Percentiles rank a stretch among this genome's conserved stretches.
Conservation (phyloP, 768 basidiomycete genomes). For the Tricholoma matsutake region DNA sequence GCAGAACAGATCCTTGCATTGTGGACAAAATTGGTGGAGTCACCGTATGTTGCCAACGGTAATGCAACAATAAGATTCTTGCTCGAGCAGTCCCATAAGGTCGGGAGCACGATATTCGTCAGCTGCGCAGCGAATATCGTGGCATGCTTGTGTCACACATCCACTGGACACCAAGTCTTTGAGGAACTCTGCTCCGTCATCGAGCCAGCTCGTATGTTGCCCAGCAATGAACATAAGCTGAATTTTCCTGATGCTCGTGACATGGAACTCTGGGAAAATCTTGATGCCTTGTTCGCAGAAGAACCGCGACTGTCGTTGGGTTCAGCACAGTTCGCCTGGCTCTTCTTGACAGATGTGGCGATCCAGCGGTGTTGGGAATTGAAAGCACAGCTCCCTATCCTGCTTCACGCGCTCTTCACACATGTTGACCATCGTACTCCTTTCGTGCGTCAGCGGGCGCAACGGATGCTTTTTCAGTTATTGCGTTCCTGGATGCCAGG, state of each 20-base stretch:
- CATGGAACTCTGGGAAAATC: slow-evolving; percentile 74
- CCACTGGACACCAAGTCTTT: slow-evolving; percentile 68
- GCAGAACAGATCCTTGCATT: slow-evolving; percentile 78
- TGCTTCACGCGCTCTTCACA: slow-evolving; percentile 77
- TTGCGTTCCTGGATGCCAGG: slow-evolving; percentile 80
- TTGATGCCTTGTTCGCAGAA: slow-evolving; percentile 72
- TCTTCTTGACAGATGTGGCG: slow-evolving; percentile 77
- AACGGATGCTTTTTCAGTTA: slow-evolving; percentile 80
- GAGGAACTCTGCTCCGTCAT: slow-evolving; percentile 84
- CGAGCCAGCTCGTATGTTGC: slow-evolving; percentile 82
- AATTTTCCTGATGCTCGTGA: slow-evolving; percentile 61
- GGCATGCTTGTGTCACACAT: slow-evolving; percentile 78
- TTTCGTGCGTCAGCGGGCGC: slow-evolving; percentile 68
- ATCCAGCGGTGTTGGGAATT: slow-evolving; percentile 77
- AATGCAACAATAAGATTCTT: slow-evolving; percentile 80
- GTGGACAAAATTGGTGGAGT: slow-evolving; percentile 76
- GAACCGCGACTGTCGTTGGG: slow-evolving; percentile 70
- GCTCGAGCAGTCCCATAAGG: slow-evolving; percentile 82
- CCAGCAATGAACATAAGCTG: slow-evolving; percentile 68
- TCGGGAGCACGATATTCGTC: slow-evolving; percentile 76
- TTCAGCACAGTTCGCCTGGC: slow-evolving; percentile 84
- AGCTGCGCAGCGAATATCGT: slow-evolving; percentile 78
- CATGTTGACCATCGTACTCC: slow-evolving; percentile 77
- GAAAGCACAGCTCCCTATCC: slow-evolving; percentile 60
- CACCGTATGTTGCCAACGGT: slow-evolving; percentile 68